Evolutionary conservation across 352 stramenopile genomes (phyloP).

Genomic region (Blastocystis sp.): DNA sequence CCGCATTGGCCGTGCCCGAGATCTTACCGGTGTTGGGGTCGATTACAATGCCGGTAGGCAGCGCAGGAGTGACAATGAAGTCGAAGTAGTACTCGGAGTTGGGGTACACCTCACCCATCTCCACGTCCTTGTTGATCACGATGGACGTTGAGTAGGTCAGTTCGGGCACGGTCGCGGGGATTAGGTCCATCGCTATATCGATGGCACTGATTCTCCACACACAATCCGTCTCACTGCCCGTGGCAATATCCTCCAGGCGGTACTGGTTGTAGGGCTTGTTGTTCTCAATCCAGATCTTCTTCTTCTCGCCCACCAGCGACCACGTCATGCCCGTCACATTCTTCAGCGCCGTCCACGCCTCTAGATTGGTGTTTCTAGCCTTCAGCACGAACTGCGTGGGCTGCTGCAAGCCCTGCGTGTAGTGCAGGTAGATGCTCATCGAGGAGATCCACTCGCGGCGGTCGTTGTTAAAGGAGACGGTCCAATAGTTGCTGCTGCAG

Average conservation of each 20-base stretch:
- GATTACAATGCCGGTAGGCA: not conserved
- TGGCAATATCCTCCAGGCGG: constrained; percentile 4
- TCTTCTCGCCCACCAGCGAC: not conserved
- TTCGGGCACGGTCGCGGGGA: not conserved
- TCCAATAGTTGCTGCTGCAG: too few relatives aligned
- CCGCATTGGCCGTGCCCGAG: not conserved
- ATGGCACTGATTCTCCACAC: not conserved
- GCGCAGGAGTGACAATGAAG: not conserved
- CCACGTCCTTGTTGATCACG: not conserved
- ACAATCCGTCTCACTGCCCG: not conserved
- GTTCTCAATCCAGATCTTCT: constrained; percentile 5
- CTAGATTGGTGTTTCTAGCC: not conserved
- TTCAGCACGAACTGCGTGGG: not conserved
- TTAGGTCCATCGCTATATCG: not conserved
- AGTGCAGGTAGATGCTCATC: not conserved
- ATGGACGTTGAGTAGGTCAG: not conserved
- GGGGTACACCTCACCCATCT: constrained; percentile 8
- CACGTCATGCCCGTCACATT: not conserved
- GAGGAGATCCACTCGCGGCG: constrained; percentile 43
- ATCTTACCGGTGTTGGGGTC: not conserved
- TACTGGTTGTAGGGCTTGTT: constrained; percentile 38
- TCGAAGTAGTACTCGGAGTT: not conserved
- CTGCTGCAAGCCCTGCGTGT: not conserved
- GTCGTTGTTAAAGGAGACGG: not conserved
- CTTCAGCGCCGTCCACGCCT: not conserved